Evolutionary conservation across 805 yeast genomes (phyloP), one percentile per base, ranked within the genome.

Genomic region (Teunomyces cretensis): DNA sequence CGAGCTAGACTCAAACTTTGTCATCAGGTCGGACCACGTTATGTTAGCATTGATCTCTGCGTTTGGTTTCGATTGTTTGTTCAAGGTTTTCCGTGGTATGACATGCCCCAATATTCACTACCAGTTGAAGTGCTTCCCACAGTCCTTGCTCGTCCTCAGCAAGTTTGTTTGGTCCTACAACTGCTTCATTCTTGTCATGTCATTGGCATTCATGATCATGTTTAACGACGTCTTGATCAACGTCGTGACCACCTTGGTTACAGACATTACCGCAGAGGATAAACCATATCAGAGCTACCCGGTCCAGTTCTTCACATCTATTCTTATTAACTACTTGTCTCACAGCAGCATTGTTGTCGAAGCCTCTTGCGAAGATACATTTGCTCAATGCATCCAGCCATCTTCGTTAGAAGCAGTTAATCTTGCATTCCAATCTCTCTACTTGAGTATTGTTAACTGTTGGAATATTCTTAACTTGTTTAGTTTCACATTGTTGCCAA

Each of bases 21-120:
- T 26, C 12, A 13, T 67, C n/a, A 56, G 52, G 9, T 57, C 54
- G 11, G 70, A 66, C 43, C 67, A 66, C 41, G 22, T 65, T 17
- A 50, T 50, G 35, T 43, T 55, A 36, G 44, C 66, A 9, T 22
- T 57, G 9, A 24, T 51, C 17, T 13, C 47, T 1, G 31, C 55
- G 12, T 62, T 55, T 39, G 16, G 45, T 9, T 24, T 46, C 24
- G 53, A 53, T 13, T 42, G 44, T 4, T 8, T 43, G n/a, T 14
- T 6, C 22, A 53, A 47, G 36, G 46, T 60, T 17, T 37, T 44
- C 30, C 30, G 43, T 16, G 45, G 47, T 9, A 35, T 53, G n/a
- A 50, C 41, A 27, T 27, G 42, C 26, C 41, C 45, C 13, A 47
- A 45, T 39, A n/a, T 41, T 13, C 53, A 52, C 42, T 54, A 52